phyloP scores from a whole-genome alignment of 2,329 filamentous ascomycete species.

The Microdochium trichocladiopsis region DNA sequence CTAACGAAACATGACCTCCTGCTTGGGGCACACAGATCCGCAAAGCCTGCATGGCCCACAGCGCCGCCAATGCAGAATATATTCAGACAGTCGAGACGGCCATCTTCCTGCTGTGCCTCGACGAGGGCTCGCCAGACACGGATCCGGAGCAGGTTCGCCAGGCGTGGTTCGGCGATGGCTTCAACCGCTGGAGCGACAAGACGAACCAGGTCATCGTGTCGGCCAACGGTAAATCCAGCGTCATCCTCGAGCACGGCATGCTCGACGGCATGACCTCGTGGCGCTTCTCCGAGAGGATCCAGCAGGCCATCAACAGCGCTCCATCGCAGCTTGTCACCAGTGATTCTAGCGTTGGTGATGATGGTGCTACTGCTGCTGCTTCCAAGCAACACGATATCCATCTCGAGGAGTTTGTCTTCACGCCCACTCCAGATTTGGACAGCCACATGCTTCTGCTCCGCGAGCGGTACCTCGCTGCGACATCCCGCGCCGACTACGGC shows the following conservation, averaged over 20 bases:
- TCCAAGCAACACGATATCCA: neutral
- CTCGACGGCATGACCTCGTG: neutral
- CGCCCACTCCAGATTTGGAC: neutral
- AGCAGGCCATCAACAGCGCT: neutral
- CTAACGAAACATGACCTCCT: too few species aligned
- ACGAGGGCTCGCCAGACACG: neutral
- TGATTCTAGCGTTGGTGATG: too few species aligned
- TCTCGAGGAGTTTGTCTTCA: neutral
- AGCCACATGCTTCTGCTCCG: neutral
- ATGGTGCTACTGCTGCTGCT: too few species aligned
- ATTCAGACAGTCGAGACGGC: neutral
- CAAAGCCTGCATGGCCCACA: neutral
- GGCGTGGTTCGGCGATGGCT: neutral
- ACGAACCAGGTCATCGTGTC: neutral
- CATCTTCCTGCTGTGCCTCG: neutral
- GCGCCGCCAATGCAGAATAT: neutral
- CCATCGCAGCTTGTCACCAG: neutral
- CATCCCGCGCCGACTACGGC: neutral
- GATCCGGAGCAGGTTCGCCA: neutral
- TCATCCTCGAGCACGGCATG: neutral
- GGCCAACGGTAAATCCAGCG: neutral
- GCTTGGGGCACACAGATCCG: too few species aligned
- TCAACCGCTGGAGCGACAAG: neutral
- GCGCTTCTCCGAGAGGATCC: neutral
- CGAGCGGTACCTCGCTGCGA: neutral